These are phyloP conservation scores for Melaleuca alternifolia DNA, from an alignment of 345 rosid genomes.

Conservation along the genomic window DNA sequence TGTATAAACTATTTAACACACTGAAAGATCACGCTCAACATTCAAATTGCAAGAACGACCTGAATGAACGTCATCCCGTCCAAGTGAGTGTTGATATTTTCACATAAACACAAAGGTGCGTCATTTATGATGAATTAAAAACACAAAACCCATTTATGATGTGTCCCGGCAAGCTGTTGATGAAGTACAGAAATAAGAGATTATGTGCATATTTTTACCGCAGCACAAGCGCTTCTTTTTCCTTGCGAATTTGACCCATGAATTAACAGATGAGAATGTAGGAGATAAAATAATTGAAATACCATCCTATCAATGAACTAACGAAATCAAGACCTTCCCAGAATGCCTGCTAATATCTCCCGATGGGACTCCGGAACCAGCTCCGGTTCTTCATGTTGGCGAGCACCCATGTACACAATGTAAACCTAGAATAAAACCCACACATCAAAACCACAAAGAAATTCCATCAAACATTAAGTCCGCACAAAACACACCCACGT, in stretches of 20 bases:
- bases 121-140: neutral
- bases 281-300: too few species aligned
- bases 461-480: neutral
- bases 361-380: slow-evolving; percentile 34
- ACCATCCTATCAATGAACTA: too few species aligned
- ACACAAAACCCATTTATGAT: neutral
- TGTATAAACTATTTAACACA: neutral
- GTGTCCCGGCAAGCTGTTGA: neutral
- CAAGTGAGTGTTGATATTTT: neutral
- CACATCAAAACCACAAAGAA: neutral
- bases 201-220: neutral
- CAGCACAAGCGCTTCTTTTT: neutral
- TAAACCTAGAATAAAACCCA: slow-evolving; percentile 20
- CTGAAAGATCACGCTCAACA: neutral
- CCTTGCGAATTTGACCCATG: neutral
- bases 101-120: neutral
- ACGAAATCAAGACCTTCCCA: slow-evolving; percentile 32
- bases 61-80: too few species aligned
- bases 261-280: neutral
- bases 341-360: slow-evolving; percentile 29
- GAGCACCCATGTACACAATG: slow-evolving; percentile 45
- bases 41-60: neutral
- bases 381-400: slow-evolving; percentile 11
- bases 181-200: neutral
- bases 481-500: neutral